Evolutionary conservation across 805 yeast genomes (phyloP).

Genomic region (Monosporozyma aquatica): DNA sequence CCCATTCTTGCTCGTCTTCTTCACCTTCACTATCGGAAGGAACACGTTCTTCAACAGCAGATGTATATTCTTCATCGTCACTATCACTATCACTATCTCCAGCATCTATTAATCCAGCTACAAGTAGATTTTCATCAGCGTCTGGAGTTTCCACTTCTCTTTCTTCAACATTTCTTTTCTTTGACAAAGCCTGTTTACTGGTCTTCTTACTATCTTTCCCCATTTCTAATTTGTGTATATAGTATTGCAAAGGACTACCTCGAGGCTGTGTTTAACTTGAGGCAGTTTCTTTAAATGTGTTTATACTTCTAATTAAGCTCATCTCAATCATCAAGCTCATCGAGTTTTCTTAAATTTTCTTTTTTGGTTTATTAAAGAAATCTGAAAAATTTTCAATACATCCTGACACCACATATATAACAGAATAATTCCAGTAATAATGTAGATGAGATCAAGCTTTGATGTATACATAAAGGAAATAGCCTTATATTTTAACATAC

Average conservation of each 20-base stretch:
- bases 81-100: conserved; percentile 13
- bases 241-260: no score
- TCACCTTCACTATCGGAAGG: conserved; percentile 2
- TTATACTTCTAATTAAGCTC: not conserved
- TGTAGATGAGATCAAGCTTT: not conserved
- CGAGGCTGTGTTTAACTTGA: no score
- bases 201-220: conserved; percentile 1
- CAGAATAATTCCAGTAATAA: no score
- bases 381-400: conserved; percentile 4
- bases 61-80: conserved; percentile 13
- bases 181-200: conserved; percentile 6
- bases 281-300: no score
- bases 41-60: conserved; percentile 11
- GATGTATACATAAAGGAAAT: no score
- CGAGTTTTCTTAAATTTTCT: conserved; percentile 2
- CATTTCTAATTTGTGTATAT: no score
- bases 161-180: conserved; percentile 18
- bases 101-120: conserved; percentile 11
- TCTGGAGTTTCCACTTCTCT: conserved; percentile 14
- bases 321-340: conserved; percentile 6
- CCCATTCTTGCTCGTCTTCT: conserved; percentile 5
- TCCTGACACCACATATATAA: conserved; percentile 5
- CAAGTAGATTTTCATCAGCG: conserved; percentile 10
- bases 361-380: not conserved
- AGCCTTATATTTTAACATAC: no score